Percentiles rank a stretch among this genome's conserved stretches.
phyloP scores from a whole-genome alignment of 768 basidiomycete genomes.

The Pulveroboletus sp. region DNA sequence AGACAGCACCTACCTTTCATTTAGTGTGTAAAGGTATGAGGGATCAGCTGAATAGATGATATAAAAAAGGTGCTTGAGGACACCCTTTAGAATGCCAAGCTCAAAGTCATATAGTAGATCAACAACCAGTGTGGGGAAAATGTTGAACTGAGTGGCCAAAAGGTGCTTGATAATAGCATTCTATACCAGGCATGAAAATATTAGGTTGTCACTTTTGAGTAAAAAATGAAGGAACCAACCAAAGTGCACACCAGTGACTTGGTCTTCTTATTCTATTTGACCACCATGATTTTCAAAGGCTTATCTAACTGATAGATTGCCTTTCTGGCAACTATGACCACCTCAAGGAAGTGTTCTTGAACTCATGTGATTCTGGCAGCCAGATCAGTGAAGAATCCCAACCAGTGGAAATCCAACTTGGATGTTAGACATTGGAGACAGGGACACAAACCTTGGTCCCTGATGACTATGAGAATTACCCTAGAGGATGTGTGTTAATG shows the following conservation, averaged over 20 bases:
- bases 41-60: background rate
- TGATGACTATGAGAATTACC: background rate
- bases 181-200: background rate
- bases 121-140: background rate
- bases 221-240: background rate
- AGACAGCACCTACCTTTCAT: no score
- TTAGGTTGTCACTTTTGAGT: background rate
- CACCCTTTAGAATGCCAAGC: background rate
- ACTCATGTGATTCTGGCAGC: background rate
- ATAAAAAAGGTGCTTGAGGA: background rate
- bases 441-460: background rate
- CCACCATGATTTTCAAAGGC: background rate
- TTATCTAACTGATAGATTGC: background rate
- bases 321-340: background rate
- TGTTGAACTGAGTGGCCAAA: background rate
- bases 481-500: no score
- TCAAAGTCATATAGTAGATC: background rate
- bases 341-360: background rate
- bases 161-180: background rate
- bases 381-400: background rate
- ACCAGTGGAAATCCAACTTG: background rate
- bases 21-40: background rate
- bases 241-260: background rate
- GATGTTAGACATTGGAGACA: background rate
- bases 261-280: background rate